phyloP scores from a whole-genome alignment of 2,329 filamentous ascomycete species.

The Aspergillus latus region DNA sequence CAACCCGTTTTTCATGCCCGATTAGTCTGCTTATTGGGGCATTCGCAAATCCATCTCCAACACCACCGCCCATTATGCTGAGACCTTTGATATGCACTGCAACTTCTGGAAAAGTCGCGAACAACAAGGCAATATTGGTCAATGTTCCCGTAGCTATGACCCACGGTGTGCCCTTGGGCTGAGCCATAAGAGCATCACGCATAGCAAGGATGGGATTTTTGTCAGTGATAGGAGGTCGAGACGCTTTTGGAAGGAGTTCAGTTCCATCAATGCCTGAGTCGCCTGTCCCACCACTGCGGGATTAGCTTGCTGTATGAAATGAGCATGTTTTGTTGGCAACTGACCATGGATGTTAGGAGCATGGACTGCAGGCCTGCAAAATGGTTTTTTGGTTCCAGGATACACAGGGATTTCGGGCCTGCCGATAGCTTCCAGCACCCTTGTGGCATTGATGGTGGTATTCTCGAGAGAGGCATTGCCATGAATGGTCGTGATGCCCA shows the following conservation, averaged over 20 bases:
- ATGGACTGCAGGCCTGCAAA: constrained; percentile 71
- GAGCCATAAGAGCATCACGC: constrained; percentile 45
- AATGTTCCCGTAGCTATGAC: constrained; percentile 85
- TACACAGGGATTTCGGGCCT: constrained; percentile 73
- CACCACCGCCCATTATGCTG: constrained; percentile 88
- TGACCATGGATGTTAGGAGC: constrained; percentile 82
- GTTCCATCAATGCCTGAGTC: constrained; percentile 88
- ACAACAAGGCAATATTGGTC: constrained; percentile 80
- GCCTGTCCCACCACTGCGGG: constrained; percentile 39
- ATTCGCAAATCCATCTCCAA: constrained; percentile 76
- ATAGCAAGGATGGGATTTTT: constrained; percentile 69
- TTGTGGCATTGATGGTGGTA: constrained; percentile 82
- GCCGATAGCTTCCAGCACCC: constrained; percentile 79
- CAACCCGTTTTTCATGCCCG: constrained; percentile 55
- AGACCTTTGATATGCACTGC: constrained; percentile 73
- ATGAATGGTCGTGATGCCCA: constrained; percentile 90
- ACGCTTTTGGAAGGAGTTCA: constrained; percentile 69
- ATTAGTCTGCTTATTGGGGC: constrained; percentile 69
- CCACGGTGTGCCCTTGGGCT: constrained; percentile 67
- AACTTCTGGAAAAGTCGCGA: constrained; percentile 73
- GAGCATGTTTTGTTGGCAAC: neutral
- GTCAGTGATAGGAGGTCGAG: constrained; percentile 64
- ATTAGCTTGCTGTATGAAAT: neutral
- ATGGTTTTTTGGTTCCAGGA: constrained; percentile 69
- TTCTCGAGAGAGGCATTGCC: constrained; percentile 84